Evolutionary conservation across 441 rosid genomes (phyloP), one percentile per base, ranked within the genome.

Genomic region (Syzygium malaccense): DNA sequence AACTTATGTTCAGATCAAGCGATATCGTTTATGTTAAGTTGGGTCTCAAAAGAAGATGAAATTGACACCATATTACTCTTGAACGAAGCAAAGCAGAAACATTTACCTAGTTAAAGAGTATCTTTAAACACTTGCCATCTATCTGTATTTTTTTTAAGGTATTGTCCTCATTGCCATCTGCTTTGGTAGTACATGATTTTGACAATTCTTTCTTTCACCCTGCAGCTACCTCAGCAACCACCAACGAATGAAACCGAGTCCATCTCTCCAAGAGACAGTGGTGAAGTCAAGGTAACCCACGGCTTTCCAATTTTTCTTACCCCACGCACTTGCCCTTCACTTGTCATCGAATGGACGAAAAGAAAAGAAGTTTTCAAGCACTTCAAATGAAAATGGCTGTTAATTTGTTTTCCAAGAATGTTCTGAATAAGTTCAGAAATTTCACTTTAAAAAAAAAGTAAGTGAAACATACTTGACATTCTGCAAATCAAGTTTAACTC

Each of bases 201-300:
- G 51, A 51, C n/a, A 55, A 23, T 75, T 41, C 51, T 23, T 75
- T 13, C 83, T 37, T 41, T 41, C 83, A 41, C 51, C 18, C 56
- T 79, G 55, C 91, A 91, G 95, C 86, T 92, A 79, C 89, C 89
- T 85, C 94, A 91, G 90, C 95, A 87, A 87, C 87, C 91, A 57
- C 92, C 92, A 45, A 90, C 87, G 90, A 92, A 88, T 51, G 90
- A 84, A 49, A 95, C 93, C 89, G 95, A 95, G 86, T 93, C 96
- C 68, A 93, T 93, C 62, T 93, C 99, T 89, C 97, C 98, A 88
- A 92, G 98, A 89, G 96, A 94, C 88, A 96, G 97, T 85, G 95
- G 94, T 92, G 97, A 96, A 93, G 93, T 95, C 90, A 96, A 95
- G 97, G 99, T 98, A 92, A 23, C 51, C 45, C 30, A 30, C 26